Percentiles rank a stretch among this genome's conserved stretches.
phyloP scores from a whole-genome alignment of 1,284 basidiomycete species.

The Moesziomyces globuligerus region DNA sequence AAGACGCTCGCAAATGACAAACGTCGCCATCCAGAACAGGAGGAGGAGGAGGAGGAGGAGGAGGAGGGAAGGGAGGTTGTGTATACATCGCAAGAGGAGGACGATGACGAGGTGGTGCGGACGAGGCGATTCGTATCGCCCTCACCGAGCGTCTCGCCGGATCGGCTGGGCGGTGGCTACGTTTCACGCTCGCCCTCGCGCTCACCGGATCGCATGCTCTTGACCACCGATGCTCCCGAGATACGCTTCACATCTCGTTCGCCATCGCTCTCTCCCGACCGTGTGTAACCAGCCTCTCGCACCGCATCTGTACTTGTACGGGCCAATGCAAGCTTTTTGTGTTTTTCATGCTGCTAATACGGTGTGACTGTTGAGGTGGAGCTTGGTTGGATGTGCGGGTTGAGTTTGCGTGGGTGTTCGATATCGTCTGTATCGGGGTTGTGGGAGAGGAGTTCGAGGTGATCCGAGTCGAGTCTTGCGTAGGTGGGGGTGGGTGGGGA shows the following conservation, averaged over 20 bases:
- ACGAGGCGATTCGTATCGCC: conserved; percentile 20
- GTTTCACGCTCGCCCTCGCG: conserved; percentile 9
- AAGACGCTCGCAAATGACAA: background rate
- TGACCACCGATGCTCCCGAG: conserved; percentile 4
- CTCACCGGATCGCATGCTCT: conserved; percentile 8
- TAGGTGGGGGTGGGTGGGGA: too few relatives aligned
- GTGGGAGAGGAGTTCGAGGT: conserved; percentile 3
- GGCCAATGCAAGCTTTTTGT: too few relatives aligned
- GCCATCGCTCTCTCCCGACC: conserved; percentile 62
- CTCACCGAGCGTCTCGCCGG: conserved; percentile 26
- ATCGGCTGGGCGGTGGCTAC: conserved; percentile 14
- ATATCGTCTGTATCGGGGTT: too few relatives aligned
- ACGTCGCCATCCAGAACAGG: too few relatives aligned
- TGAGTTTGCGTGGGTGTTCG: too few relatives aligned
- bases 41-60: background rate
- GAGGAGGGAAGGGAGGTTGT: conserved; percentile 17
- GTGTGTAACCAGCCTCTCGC: conserved; percentile 1
- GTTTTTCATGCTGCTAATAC: background rate
- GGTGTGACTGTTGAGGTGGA: background rate
- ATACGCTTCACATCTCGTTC: conserved; percentile 67
- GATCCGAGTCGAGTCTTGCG: background rate
- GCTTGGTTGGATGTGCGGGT: too few relatives aligned
- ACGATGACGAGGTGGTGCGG: conserved; percentile 69
- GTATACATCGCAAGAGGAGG: conserved; percentile 56
- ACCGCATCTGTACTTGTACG: conserved; percentile 13